A percentile compares a stretch with the other conserved stretches of the same genome.
phyloP scores from a whole-genome alignment of 2,329 filamentous ascomycete genomes.

The Cyphellophora attinorum region DNA sequence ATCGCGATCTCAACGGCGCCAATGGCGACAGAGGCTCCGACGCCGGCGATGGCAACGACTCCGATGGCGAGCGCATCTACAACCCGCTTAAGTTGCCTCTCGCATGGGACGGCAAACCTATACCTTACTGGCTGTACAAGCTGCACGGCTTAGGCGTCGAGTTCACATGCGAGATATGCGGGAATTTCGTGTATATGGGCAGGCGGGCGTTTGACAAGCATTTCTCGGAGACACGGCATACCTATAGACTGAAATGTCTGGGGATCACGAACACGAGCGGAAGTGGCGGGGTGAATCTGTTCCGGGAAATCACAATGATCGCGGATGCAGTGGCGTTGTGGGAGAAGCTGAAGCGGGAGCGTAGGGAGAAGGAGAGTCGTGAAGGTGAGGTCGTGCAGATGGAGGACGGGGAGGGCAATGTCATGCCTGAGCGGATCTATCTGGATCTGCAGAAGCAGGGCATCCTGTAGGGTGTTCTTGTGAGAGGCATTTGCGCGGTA shows the following conservation, averaged over 20 bases:
- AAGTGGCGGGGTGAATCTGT: conserved; percentile 64
- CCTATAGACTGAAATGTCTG: conserved; percentile 86
- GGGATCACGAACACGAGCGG: conserved; percentile 56
- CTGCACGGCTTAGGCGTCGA: conserved; percentile 91
- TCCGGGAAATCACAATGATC: conserved; percentile 88
- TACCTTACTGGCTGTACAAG: conserved; percentile 98
- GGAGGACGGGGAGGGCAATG: conserved; percentile 95
- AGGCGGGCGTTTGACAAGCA: conserved; percentile 95
- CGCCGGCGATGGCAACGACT: conserved; percentile 53
- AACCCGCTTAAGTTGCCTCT: conserved; percentile 93
- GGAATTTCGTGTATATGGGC: conserved; percentile 98
- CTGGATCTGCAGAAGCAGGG: conserved; percentile 90
- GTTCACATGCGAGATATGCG: conserved; percentile 91
- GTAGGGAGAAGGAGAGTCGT: conserved; percentile 60
- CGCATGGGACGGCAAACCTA: conserved; percentile 97
- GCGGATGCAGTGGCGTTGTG: conserved; percentile 80
- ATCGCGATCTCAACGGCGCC: conserved; percentile 11
- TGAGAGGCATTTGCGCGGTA: no score
- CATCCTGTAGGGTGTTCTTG: conserved; percentile 59
- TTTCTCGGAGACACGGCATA: conserved; percentile 87
- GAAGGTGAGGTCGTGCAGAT: conserved; percentile 67
- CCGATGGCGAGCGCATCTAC: conserved; percentile 82
- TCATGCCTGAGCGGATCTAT: conserved; percentile 99
- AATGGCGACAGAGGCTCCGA: conserved; percentile 25
- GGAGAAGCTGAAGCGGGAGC: conserved; percentile 82